Conservation (phyloP, 2,329 filamentous ascomycete species). For the Graphium sp. region DNA sequence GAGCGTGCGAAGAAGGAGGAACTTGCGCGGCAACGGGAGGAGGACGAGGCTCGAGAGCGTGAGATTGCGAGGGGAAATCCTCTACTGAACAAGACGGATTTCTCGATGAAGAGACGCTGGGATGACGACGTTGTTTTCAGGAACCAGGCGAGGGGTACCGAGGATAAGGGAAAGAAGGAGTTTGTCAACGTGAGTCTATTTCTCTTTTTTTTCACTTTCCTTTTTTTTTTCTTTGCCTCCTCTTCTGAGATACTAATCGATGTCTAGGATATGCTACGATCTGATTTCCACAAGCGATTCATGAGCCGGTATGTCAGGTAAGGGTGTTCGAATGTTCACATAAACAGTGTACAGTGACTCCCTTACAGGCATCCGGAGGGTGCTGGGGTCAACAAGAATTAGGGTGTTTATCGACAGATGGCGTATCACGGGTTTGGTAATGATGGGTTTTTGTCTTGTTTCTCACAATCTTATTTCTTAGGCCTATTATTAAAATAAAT, state of each 20-base stretch:
- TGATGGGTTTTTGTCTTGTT: constrained; percentile 6
- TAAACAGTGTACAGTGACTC: too few relatives aligned
- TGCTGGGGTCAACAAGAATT: too few relatives aligned
- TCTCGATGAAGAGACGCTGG: constrained; percentile 84
- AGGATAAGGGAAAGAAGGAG: constrained; percentile 82
- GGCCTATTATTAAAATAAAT: background rate
- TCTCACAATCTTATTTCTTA: constrained; percentile 4
- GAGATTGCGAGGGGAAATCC: constrained; percentile 91
- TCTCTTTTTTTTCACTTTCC: constrained; percentile 3
- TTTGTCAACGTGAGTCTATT: constrained; percentile 70
- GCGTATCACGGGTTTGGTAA: constrained; percentile 1
- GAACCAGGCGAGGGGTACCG: constrained; percentile 90
- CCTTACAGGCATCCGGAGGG: too few relatives aligned
- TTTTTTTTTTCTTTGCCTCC: constrained; percentile 1
- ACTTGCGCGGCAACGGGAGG: constrained; percentile 60
- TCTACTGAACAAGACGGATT: constrained; percentile 74
- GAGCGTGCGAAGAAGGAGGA: constrained; percentile 44
- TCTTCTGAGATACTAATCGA: constrained; percentile 9
- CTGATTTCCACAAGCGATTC: constrained; percentile 95
- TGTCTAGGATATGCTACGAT: constrained; percentile 62
- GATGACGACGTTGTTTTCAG: constrained; percentile 99
- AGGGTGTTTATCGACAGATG: background rate
- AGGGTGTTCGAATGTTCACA: constrained; percentile 2
- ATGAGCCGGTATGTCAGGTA: constrained; percentile 59
- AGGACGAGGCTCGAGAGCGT: constrained; percentile 68